Evolutionary conservation across 768 basidiomycete species (phyloP), one percentile per base, ranked within the genome.

Genomic region (Suillus occidentalis): DNA sequence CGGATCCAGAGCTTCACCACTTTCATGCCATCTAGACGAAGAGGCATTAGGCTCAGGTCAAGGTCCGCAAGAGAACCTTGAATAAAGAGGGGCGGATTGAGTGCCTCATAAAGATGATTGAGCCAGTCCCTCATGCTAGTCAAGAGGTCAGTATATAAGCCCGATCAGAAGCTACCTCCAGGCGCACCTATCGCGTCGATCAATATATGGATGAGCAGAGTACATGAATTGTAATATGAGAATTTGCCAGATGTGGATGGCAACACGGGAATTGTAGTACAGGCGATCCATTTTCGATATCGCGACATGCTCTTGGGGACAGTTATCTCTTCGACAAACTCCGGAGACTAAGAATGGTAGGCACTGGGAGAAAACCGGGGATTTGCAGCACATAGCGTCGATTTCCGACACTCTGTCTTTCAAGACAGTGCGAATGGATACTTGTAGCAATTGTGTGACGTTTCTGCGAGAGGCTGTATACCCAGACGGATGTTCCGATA

Each of bases 231-330:
- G 78, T 47, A 82, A 76, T 16, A 87, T 83, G 56, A 78, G 67
- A 2, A 88, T 81, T 58, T 87, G 84, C 55, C 81, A 80, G 2
- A 88, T 64, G 67, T 84, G 80, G 36, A 84, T 70, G 5, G 79
- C 72, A 8, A 86, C 71, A 14, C 81, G 80, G 22, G 69, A 28
- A 52, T 83, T 82, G 58, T 81, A 87, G 68, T 74, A 77, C 22
- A 67, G 67, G 3, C 71, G 40, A 40, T 70, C 72, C 57, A 75
- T 63, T 22, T 75, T 67, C 2, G 75, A 55, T 0, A 69, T 20
- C 20, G 59, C 55, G 37, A 77, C 60, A 62, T 86, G 85, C 14
- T 78, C 74, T 45, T 76, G 72, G 4, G 71, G 71, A 63, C 86
- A 87, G 4, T 65, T 36, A 0, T 1, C 3, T 6, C 68, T 65